phyloP scores from a whole-genome alignment of 2,329 filamentous ascomycete genomes.

The Waltergamsia citrina region DNA sequence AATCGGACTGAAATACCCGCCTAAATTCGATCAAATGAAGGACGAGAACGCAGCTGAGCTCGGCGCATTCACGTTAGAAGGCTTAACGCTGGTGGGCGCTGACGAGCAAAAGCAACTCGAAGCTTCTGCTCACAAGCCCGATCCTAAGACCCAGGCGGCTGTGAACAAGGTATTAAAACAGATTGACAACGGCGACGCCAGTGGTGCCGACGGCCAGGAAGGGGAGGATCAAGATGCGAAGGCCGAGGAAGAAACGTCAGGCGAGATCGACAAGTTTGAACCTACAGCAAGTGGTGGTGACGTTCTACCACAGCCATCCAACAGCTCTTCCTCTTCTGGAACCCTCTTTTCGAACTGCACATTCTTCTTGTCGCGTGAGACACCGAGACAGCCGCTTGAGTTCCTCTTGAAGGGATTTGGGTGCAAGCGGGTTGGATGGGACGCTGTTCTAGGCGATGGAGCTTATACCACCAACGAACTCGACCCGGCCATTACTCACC shows the following conservation, averaged over 20 bases:
- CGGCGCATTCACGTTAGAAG: conserved; percentile 83
- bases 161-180: conserved; percentile 62
- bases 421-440: conserved; percentile 94
- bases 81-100: conserved; percentile 49
- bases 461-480: conserved; percentile 85
- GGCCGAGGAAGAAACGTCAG: conserved; percentile 39
- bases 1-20: conserved; percentile 86
- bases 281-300: conserved; percentile 78
- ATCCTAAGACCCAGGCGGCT: conserved; percentile 54
- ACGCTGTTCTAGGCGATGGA: conserved; percentile 79
- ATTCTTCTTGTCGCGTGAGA: conserved; percentile 89
- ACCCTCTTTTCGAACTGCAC: conserved; percentile 83
- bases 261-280: conserved; percentile 85
- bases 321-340: conserved; percentile 55
- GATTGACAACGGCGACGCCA: conserved; percentile 38
- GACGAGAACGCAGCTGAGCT: conserved; percentile 88
- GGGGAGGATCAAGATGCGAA: conserved; percentile 30
- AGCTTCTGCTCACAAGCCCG: conserved; percentile 34
- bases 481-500: conserved; percentile 86
- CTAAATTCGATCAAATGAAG: conserved; percentile 79
- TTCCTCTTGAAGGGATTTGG: conserved; percentile 91
- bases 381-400: conserved; percentile 80
- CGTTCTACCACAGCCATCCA: conserved; percentile 68
- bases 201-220: conserved; percentile 25
- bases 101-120: conserved; percentile 40